Percentiles rank a stretch among this genome's conserved stretches.
Conservation (phyloP, 2,329 filamentous ascomycete species). For the Diatrype stigma region DNA sequence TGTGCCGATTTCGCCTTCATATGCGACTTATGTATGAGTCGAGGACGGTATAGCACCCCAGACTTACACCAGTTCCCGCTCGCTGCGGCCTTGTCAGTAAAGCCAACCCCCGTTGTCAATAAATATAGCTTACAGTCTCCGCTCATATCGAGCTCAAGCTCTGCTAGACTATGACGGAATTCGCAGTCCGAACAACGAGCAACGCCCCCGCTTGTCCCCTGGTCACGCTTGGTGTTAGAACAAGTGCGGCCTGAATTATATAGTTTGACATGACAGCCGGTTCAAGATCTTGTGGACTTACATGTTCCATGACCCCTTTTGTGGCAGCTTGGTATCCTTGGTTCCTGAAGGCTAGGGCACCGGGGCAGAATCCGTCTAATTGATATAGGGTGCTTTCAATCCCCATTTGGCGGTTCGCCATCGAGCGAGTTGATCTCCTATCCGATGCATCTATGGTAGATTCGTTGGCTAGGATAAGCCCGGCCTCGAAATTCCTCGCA, state of each 20-base stretch:
- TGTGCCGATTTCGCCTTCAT: slow-evolving; percentile 26
- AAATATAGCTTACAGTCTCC: slow-evolving; percentile 13
- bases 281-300: slow-evolving; percentile 5
- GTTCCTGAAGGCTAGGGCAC: slow-evolving; percentile 32
- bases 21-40: slow-evolving; percentile 41
- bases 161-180: slow-evolving; percentile 13
- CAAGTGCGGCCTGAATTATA: background rate
- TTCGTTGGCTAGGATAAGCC: slow-evolving; percentile 17
- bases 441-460: slow-evolving; percentile 4
- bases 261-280: background rate
- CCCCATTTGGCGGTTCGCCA: slow-evolving; percentile 28
- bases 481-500: slow-evolving; percentile 11
- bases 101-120: background rate
- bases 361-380: slow-evolving; percentile 34
- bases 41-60: slow-evolving; percentile 34
- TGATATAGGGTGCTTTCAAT: slow-evolving; percentile 32
- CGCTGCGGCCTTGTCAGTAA: slow-evolving; percentile 18
- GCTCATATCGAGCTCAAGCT: slow-evolving; percentile 14
- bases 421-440: slow-evolving; percentile 3
- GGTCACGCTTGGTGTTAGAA: slow-evolving; percentile 1
- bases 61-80: slow-evolving; percentile 29
- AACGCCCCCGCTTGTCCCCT: slow-evolving; percentile 15
- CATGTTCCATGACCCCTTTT: slow-evolving; percentile 22
- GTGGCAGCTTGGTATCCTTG: slow-evolving; percentile 34
- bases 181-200: slow-evolving; percentile 18